Conservation (phyloP, 2,329 filamentous ascomycete species). For the Apiospora phragmitis region DNA sequence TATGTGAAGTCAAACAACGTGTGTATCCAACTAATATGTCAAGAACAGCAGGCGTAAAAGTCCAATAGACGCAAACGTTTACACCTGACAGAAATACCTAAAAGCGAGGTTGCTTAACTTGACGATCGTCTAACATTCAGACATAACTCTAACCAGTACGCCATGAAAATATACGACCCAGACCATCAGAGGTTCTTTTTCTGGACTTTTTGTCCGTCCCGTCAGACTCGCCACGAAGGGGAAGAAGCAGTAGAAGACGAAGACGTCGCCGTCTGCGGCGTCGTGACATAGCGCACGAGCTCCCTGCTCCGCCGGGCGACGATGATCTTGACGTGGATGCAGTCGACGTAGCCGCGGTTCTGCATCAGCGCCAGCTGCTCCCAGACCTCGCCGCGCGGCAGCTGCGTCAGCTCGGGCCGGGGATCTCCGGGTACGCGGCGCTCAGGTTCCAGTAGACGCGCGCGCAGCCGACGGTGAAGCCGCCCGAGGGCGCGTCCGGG, state of each 20-base stretch:
- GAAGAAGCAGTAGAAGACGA: background rate
- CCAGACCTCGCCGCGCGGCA: background rate
- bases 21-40: background rate
- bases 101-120: background rate
- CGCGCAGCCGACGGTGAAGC: background rate
- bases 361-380: constrained; percentile 1
- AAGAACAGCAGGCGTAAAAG: background rate
- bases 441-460: constrained; percentile 5
- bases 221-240: background rate
- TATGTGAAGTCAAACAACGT: background rate
- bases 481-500: background rate
- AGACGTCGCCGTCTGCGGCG: background rate
- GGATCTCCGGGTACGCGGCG: background rate
- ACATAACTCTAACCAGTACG: no score
- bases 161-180: background rate
- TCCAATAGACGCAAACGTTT: background rate
- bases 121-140: background rate
- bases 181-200: background rate
- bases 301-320: background rate
- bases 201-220: background rate
- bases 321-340: background rate
- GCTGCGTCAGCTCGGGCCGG: background rate
- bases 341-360: constrained; percentile 3
- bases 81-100: background rate
- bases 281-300: background rate